phyloP scores from a whole-genome alignment of 306 rosid genomes.

The Cicer yamashitae region DNA sequence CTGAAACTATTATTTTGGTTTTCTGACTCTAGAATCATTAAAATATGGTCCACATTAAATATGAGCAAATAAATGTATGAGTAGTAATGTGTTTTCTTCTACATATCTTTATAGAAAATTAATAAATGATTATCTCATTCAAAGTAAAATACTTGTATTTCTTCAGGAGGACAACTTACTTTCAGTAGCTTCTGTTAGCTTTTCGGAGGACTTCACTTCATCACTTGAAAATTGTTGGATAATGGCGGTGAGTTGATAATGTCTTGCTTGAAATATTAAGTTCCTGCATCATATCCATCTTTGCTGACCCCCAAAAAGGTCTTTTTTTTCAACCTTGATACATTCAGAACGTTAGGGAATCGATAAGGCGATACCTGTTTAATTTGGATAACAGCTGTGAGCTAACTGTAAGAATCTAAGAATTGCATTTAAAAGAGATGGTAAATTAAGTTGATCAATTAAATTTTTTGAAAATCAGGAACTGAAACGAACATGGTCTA shows the following conservation, averaged over 20 bases:
- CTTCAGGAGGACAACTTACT: slow-evolving; percentile 76
- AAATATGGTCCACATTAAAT: slow-evolving; percentile 19
- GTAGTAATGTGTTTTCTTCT: slow-evolving; percentile 7
- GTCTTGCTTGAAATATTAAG: slow-evolving; percentile 33
- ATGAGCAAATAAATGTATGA: slow-evolving; percentile 27
- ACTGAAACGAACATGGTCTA: slow-evolving; percentile 29
- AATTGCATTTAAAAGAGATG: slow-evolving; percentile 4
- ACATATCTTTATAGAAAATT: slow-evolving; percentile 1
- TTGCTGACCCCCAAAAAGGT: not conserved
- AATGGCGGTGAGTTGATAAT: slow-evolving; percentile 60
- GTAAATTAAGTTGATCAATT: slow-evolving; percentile 16
- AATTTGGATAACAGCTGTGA: slow-evolving; percentile 8
- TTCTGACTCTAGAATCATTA: slow-evolving; percentile 17
- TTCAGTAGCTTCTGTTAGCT: slow-evolving; percentile 76
- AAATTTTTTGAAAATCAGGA: slow-evolving; percentile 1
- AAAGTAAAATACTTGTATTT: slow-evolving; percentile 25
- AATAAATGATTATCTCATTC: slow-evolving; percentile 32
- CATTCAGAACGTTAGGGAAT: not conserved
- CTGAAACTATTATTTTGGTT: slow-evolving; percentile 35
- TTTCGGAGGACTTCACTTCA: slow-evolving; percentile 67
- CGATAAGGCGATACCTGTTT: slow-evolving; percentile 1
- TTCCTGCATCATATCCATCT: slow-evolving; percentile 24
- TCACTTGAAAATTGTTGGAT: slow-evolving; percentile 75
- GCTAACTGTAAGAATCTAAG: not conserved
- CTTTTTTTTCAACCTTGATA: not conserved